phyloP scores from a whole-genome alignment of 495 filamentous ascomycete genomes.

The Aspergillus panamensis region DNA sequence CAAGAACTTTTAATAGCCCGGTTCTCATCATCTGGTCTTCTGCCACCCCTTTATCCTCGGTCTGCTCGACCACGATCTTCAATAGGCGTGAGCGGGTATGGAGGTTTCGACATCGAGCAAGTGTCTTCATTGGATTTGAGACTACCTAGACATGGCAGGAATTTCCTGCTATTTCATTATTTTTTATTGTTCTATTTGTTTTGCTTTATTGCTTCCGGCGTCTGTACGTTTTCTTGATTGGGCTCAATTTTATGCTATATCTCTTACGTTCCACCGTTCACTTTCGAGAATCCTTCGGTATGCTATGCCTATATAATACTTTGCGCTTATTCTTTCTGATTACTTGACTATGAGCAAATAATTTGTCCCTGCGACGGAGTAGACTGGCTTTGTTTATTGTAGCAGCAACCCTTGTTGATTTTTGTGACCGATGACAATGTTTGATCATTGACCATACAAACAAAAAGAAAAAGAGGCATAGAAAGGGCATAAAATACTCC shows the following conservation, averaged over 20 bases:
- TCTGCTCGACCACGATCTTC: slow-evolving; percentile 20
- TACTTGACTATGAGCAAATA: neutral
- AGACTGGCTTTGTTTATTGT: neutral
- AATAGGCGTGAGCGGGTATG: slow-evolving; percentile 10
- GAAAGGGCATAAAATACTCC: neutral
- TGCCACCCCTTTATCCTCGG: slow-evolving; percentile 12
- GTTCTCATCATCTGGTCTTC: slow-evolving; percentile 11
- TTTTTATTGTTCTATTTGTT: slow-evolving; percentile 24
- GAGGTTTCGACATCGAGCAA: slow-evolving; percentile 17
- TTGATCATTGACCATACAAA: no score
- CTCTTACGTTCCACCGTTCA: slow-evolving; percentile 22
- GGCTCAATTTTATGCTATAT: slow-evolving; percentile 31
- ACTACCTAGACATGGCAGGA: slow-evolving; percentile 38
- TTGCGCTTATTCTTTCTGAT: slow-evolving; percentile 5
- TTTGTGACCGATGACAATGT: no score
- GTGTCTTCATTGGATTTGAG: slow-evolving; percentile 31
- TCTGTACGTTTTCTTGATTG: slow-evolving; percentile 34
- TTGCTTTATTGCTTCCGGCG: slow-evolving; percentile 35
- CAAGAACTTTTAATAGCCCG: slow-evolving; percentile 10
- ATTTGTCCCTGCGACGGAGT: neutral
- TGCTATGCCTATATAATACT: slow-evolving; percentile 45
- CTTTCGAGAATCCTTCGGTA: slow-evolving; percentile 31
- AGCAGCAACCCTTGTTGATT: neutral
- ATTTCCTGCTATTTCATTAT: slow-evolving; percentile 23
- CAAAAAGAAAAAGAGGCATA: no score